Evolutionary conservation across 352 stramenopile species (phyloP), one percentile per base, ranked within the genome.

Genomic region (Detonula confervacea): DNA sequence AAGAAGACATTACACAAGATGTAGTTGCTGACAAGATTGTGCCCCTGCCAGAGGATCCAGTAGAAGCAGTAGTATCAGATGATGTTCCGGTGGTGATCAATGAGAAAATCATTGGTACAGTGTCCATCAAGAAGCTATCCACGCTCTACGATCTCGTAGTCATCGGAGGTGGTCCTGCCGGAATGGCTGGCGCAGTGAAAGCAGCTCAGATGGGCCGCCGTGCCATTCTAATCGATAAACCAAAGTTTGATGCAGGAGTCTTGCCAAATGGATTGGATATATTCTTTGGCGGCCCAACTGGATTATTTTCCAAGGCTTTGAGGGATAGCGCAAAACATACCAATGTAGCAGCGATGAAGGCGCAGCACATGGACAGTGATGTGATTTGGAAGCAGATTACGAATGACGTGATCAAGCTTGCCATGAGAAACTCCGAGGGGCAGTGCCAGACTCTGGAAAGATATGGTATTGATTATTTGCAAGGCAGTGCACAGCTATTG

Each of bases 61-160:
- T n/a, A n/a, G n/a, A n/a, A n/a, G n/a, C n/a, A n/a, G n/a, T n/a
- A n/a, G n/a, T n/a, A n/a, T n/a, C n/a, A n/a, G n/a, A n/a, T n/a
- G n/a, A n/a, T n/a, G n/a, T n/a, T n/a, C n/a, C n/a, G n/a, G n/a
- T n/a, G n/a, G n/a, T n/a, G n/a, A n/a, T n/a, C n/a, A n/a, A n/a
- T n/a, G n/a, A n/a, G n/a, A n/a, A n/a, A n/a, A n/a, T n/a, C n/a
- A n/a, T 42, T 42, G 59, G 59, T 37, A 39, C 55, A 39, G 59
- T 67, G 4, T 56, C 54, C 39, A 67, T 39, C 22, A 67, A 44
- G 9, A 67, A 67, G 22, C 22, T 51, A 18, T 51, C 18, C 27
- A 49, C 56, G 29, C 63, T 62, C 27, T 89, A 90, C 57, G 86
- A 91, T 76, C 61, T 91, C 16, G 66, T 90, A 25, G 77, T 91